Evolutionary conservation across 495 filamentous ascomycete species (phyloP), one percentile per base, ranked within the genome.

Genomic region (Penicillium argentinense): DNA sequence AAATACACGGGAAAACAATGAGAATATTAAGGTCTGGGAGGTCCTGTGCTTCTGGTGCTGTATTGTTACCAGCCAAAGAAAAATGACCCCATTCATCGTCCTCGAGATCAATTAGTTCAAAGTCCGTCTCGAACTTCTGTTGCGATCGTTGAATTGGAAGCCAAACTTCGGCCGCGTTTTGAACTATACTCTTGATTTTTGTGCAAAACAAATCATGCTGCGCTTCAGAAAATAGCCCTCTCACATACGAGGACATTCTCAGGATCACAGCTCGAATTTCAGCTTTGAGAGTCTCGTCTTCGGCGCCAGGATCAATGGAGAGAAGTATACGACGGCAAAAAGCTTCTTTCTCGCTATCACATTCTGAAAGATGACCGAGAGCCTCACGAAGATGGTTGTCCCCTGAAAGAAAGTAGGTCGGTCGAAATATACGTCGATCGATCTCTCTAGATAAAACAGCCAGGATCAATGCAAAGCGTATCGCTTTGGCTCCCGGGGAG

Each of bases 401-500:
- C 14, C 21, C 46, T 18, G 33, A 33, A 3, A 53, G 28, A 42
- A 54, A 21, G 17, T 58, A 58, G 21, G 3, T 42, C 0, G 55
- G 51, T 16, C 48, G 55, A 24, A 58, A 58, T 16, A 54, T 58
- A 0, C 42, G 40, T 22, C 37, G 32, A 32, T 38, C 25, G 12
- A 58, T 49, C 46, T 58, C 55, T 19, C 50, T 54, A 8, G 29
- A 43, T 12, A 58, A 22, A 45, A 58, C 17, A 28, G 39, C 55
- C n/a, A 58, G 34, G 37, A 47, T 45, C 40, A 58, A 22, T 14
- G 50, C 45, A 44, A 49, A 41, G 8, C 55, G 50, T 37, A 58
- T 54, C 23, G 28, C 27, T 38, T 58, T 58, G 28, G 55, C 55
- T 18, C 28, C 41, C n/a, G 41, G 23, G n/a, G 51, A 46, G 30